Evolutionary conservation across 2,329 filamentous ascomycete species (phyloP).

Genomic region (Colletotrichum eleusines): DNA sequence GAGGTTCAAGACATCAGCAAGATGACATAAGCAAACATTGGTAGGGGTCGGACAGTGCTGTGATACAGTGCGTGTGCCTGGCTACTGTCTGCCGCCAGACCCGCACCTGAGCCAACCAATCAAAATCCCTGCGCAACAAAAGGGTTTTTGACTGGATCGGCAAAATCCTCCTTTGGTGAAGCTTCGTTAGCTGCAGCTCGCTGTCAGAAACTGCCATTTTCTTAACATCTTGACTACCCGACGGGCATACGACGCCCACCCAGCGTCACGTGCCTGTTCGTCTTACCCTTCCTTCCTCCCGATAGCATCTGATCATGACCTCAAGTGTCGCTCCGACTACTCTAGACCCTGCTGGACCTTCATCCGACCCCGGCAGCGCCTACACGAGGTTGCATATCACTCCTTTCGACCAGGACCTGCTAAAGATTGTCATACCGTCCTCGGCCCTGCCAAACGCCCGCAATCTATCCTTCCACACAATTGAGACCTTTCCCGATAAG

Average conservation of each 20-base stretch:
- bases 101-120: slow-evolving; percentile 29
- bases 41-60: background rate
- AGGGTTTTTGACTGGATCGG: slow-evolving; percentile 40
- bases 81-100: background rate
- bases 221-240: slow-evolving; percentile 22
- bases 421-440: slow-evolving; percentile 78
- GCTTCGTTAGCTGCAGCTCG: slow-evolving; percentile 9
- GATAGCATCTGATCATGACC: slow-evolving; percentile 35
- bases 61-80: background rate
- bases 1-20: too few species aligned
- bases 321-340: slow-evolving; percentile 12
- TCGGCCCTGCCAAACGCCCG: slow-evolving; percentile 74
- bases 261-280: slow-evolving; percentile 12
- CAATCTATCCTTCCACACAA: slow-evolving; percentile 87
- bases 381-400: slow-evolving; percentile 84
- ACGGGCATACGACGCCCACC: slow-evolving; percentile 26
- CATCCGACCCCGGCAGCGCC: slow-evolving; percentile 41
- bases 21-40: slow-evolving; percentile 22
- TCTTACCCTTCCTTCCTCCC: background rate
- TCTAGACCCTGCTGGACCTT: slow-evolving; percentile 18
- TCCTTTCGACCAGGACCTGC: slow-evolving; percentile 81
- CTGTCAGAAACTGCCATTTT: slow-evolving; percentile 7
- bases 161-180: slow-evolving; percentile 34
- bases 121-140: slow-evolving; percentile 43
- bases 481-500: slow-evolving; percentile 90